Percentiles rank a stretch among this genome's conserved stretches.
These are phyloP conservation scores for Crataegus laevigata DNA, from an alignment of 306 rosid genomes.

Conservation along the genomic window DNA sequence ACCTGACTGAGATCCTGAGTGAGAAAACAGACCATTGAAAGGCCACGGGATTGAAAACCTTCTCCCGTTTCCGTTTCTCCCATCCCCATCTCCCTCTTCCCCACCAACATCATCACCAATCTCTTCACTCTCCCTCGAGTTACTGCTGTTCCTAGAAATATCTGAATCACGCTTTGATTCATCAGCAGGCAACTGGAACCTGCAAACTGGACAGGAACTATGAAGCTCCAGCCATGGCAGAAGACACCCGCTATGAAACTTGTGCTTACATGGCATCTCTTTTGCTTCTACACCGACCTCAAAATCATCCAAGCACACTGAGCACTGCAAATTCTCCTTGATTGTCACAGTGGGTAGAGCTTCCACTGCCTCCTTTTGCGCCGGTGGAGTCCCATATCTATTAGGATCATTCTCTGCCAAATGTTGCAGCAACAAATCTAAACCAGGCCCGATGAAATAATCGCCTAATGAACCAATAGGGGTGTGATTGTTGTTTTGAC, in stretches of 20 bases:
- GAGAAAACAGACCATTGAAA: slow-evolving; percentile 55
- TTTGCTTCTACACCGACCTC: slow-evolving; percentile 58
- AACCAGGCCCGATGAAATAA: slow-evolving; percentile 65
- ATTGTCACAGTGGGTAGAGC: slow-evolving; percentile 48
- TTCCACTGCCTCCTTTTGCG: slow-evolving; percentile 61
- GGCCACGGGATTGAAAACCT: slow-evolving; percentile 78
- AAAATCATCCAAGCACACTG: slow-evolving; percentile 75
- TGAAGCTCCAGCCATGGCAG: slow-evolving; percentile 83
- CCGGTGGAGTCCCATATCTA: slow-evolving; percentile 71
- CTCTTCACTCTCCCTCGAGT: slow-evolving; percentile 26
- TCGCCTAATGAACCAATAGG: slow-evolving; percentile 62
- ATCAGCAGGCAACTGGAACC: slow-evolving; percentile 54
- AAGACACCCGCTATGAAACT: slow-evolving; percentile 58
- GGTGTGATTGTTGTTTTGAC: slow-evolving; percentile 32
- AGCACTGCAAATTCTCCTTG: slow-evolving; percentile 52
- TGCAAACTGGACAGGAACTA: slow-evolving; percentile 80
- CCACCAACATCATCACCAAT: slow-evolving; percentile 7
- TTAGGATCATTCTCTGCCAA: slow-evolving; percentile 81
- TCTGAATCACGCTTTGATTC: slow-evolving; percentile 49
- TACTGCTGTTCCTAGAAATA: slow-evolving; percentile 26
- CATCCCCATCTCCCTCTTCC: slow-evolving; percentile 29
- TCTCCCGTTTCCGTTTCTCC: slow-evolving; percentile 41
- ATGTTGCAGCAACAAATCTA: slow-evolving; percentile 68
- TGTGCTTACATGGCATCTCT: slow-evolving; percentile 85
- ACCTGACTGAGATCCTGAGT: slow-evolving; percentile 29